These are phyloP conservation scores for Dacryopinax spathularia DNA, from an alignment of 768 basidiomycete species.

Conservation along the genomic window DNA sequence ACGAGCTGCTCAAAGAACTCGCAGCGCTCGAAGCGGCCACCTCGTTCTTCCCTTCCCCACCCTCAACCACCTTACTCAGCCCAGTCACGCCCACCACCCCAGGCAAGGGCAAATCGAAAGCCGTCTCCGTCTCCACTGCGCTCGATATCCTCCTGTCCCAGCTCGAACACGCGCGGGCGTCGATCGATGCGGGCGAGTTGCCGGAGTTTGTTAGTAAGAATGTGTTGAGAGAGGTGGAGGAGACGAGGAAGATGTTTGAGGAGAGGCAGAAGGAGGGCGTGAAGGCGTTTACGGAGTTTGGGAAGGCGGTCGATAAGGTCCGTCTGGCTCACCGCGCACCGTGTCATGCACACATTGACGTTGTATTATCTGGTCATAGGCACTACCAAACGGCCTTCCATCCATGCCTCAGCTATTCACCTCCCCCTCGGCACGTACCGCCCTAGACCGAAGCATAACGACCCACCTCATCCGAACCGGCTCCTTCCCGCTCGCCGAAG, in stretches of 20 bases:
- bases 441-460: conserved; percentile 57
- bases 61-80: conserved; percentile 19
- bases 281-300: conserved; percentile 55
- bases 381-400: conserved; percentile 42
- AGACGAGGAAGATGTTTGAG: conserved; percentile 69
- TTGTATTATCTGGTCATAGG: conserved; percentile 26
- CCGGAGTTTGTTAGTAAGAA: conserved; percentile 36
- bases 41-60: conserved; percentile 8
- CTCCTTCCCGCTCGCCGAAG: conserved; percentile 61
- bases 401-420: conserved; percentile 53
- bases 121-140: conserved; percentile 35
- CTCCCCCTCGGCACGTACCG: conserved; percentile 41
- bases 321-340: conserved; percentile 14
- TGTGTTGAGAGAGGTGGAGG: conserved; percentile 46
- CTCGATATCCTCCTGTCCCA: conserved; percentile 49
- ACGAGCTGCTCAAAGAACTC: conserved; percentile 61
- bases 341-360: conserved; percentile 10
- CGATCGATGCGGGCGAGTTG: conserved; percentile 35
- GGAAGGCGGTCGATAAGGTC: conserved; percentile 87
- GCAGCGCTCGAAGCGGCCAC: conserved; percentile 58
- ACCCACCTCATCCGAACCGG: conserved; percentile 69
- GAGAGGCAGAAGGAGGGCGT: conserved; percentile 84
- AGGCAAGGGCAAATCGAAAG: conserved; percentile 18
- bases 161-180: conserved; percentile 42
- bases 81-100: conserved; percentile 35